phyloP scores from a whole-genome alignment of 78 protist genomes.

The Dictyostelium capitatum region DNA sequence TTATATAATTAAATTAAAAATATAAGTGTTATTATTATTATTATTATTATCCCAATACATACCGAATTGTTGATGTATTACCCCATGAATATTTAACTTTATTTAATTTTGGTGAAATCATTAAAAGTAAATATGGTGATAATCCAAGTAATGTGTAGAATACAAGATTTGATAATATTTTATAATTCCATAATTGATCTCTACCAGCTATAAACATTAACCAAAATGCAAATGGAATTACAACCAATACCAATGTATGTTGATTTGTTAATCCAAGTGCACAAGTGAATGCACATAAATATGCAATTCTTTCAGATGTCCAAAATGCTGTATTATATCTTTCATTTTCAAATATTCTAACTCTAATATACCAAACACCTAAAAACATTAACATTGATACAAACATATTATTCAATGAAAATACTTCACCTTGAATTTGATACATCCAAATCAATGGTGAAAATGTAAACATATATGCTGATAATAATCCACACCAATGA shows the following conservation, averaged over 20 bases:
- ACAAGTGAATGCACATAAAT: conserved; percentile 71
- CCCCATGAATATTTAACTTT: conserved; percentile 74
- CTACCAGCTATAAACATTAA: conserved; percentile 47
- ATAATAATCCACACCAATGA: conserved; percentile 46
- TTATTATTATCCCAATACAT: conserved; percentile 44
- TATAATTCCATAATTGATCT: conserved; percentile 40
- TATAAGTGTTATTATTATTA: neutral
- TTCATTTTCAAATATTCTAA: conserved; percentile 56
- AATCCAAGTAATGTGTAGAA: conserved; percentile 67
- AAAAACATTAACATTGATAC: conserved; percentile 43
- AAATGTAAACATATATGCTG: conserved; percentile 77
- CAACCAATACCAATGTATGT: conserved; percentile 87
- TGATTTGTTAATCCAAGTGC: conserved; percentile 89
- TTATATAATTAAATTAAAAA: neutral
- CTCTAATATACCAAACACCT: conserved; percentile 47
- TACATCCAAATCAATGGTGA: conserved; percentile 89
- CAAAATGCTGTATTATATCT: conserved; percentile 46
- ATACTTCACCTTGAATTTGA: conserved; percentile 87
- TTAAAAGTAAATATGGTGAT: conserved; percentile 83
- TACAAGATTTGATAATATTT: neutral
- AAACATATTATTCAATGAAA: conserved; percentile 89
- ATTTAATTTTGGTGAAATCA: conserved; percentile 40
- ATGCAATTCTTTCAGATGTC: conserved; percentile 52
- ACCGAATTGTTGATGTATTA: conserved; percentile 28
- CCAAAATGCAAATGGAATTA: conserved; percentile 78